Percentiles rank a stretch among this genome's conserved stretches.
These are phyloP conservation scores for Endothia cerciana DNA, from an alignment of 2,329 filamentous ascomycete species.

Conservation along the genomic window DNA sequence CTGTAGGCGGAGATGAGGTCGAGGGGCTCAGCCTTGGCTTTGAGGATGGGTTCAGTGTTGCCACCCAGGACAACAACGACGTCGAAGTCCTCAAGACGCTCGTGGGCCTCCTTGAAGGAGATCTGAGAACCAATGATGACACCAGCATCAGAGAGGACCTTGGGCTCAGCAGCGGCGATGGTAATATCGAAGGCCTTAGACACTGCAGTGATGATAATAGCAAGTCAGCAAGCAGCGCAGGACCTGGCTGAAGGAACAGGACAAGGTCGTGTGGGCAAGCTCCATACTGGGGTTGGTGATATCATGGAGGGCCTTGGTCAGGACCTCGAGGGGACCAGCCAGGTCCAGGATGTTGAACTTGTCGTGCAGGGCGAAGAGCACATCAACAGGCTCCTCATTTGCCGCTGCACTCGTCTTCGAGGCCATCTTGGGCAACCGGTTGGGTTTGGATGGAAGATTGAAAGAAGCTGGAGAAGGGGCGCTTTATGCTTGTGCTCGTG, in stretches of 20 bases:
- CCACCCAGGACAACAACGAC: constrained; percentile 79
- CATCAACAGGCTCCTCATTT: constrained; percentile 60
- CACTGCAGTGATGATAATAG: constrained; percentile 40
- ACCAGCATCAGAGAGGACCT: constrained; percentile 64
- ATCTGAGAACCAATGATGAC: constrained; percentile 75
- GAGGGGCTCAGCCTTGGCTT: constrained; percentile 70
- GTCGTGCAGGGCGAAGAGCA: constrained; percentile 63
- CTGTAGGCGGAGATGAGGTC: constrained; percentile 75
- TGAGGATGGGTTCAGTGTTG: constrained; percentile 64
- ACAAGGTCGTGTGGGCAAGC: constrained; percentile 15
- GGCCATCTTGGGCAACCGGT: constrained; percentile 55
- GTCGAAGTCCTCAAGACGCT: constrained; percentile 75
- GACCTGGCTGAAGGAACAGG: constrained; percentile 1
- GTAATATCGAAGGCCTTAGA: constrained; percentile 64
- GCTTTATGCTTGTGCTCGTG: no score
- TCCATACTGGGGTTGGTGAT: constrained; percentile 56
- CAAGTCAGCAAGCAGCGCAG: constrained; percentile 12
- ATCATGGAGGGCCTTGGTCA: constrained; percentile 56
- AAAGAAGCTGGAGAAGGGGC: constrained; percentile 5
- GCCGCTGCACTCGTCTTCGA: constrained; percentile 61
- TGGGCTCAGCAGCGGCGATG: constrained; percentile 56
- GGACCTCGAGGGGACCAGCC: constrained; percentile 57
- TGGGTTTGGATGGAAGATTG: constrained; percentile 21
- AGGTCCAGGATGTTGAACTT: constrained; percentile 65
- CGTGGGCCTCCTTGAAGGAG: constrained; percentile 76